phyloP scores from a whole-genome alignment of 1,284 basidiomycete species.

The Phylloporus sp. region DNA sequence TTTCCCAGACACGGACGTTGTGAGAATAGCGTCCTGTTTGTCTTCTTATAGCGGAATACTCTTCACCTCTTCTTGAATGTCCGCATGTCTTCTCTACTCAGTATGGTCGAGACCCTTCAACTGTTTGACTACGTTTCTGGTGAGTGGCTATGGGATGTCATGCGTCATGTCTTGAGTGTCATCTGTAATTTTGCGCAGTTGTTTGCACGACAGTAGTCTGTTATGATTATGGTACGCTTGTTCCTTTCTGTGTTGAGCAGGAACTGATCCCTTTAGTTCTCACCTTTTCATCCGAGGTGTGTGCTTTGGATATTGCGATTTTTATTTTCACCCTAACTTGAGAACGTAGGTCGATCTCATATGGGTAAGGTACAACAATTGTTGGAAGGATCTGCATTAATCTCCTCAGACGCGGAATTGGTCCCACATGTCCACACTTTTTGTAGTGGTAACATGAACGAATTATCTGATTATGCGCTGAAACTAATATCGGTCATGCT shows the following conservation, averaged over 20 bases:
- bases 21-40: too few relatives aligned
- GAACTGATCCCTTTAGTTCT: background rate
- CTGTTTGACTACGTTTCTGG: too few relatives aligned
- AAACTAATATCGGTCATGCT: too few relatives aligned
- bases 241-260: background rate
- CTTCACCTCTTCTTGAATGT: too few relatives aligned
- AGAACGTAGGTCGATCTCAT: conserved; percentile 14
- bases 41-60: too few relatives aligned
- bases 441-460: conserved; percentile 10
- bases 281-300: conserved; percentile 13
- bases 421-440: conserved; percentile 14
- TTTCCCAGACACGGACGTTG: too few relatives aligned
- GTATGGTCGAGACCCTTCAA: too few relatives aligned
- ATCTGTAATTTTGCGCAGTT: too few relatives aligned
- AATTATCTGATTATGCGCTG: background rate
- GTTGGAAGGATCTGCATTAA: background rate
- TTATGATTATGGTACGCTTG: background rate
- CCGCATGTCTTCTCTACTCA: too few relatives aligned
- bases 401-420: conserved; percentile 12
- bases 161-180: too few relatives aligned
- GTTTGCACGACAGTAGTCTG: background rate
- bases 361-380: conserved; percentile 11
- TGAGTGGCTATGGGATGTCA: too few relatives aligned
- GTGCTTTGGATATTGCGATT: background rate
- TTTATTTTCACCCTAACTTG: background rate